Evolutionary conservation across 305 asterid species (phyloP), one percentile per base, ranked within the genome.

Genomic region (Fraxinus latifolia): DNA sequence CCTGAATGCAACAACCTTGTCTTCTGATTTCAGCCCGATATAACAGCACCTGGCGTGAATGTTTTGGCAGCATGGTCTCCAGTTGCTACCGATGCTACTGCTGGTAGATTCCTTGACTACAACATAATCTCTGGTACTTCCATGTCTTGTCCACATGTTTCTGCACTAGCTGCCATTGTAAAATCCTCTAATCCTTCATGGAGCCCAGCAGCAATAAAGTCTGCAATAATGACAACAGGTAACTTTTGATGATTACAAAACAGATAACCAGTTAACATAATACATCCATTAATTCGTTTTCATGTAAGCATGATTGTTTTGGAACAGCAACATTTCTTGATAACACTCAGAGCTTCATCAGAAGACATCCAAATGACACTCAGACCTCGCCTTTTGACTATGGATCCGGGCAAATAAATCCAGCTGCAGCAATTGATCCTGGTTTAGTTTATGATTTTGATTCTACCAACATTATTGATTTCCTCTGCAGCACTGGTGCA

Each of bases 41-140:
- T 90, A 83, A 84, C 93, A 19, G 92, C 94, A 39, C 94, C 91
- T 1, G 95, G 94, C 32, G 92, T 87, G 80, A 88, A 91, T 73
- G 85, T 93, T 80, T 83, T 91, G 36, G 95, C 97, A 67, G 93
- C 93, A 78, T 91, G 97, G 94, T 91, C 94, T 34, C 92, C 94
- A 0, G 80, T 84, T 36, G 79, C 91, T 31, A 79, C 87, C 25
- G 81, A 9, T 14, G 21, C 12, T 62, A 80, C 91, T 17, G 93
- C 89, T 68, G 92, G 90, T 62, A 84, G 87, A 79, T 68, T 87
- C 31, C 39, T 82, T 9, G 86, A 91, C 76, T 90, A 82, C 37
- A 89, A 93, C 87, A 89, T 91, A 14, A 62, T 87, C 36, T 91
- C 94, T 1, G 96, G 94, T 21, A 93, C 96, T 29, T 93, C 96